Conservation (phyloP, 2,329 filamentous ascomycete genomes). For the Aspergillus brasiliensis region DNA sequence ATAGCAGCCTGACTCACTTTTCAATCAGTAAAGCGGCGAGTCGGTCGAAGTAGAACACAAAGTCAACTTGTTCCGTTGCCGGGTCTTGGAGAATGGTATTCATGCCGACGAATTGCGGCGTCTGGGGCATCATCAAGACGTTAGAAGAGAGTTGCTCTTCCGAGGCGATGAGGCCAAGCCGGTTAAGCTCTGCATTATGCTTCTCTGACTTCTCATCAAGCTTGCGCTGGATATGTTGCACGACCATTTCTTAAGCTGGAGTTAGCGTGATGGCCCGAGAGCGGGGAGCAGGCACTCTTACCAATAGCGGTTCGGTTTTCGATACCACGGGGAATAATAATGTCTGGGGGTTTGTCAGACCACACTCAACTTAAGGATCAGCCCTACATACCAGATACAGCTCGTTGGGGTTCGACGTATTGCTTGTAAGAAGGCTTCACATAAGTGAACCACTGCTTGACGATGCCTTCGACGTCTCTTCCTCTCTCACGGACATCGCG, state of each 20-base stretch:
- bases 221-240: constrained; percentile 87
- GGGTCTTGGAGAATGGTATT: constrained; percentile 87
- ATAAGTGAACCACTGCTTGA: constrained; percentile 96
- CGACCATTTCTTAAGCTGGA: constrained; percentile 71
- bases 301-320: constrained; percentile 89
- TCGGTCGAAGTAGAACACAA: constrained; percentile 96
- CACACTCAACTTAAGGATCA: neutral
- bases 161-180: constrained; percentile 67
- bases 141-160: constrained; percentile 73
- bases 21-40: constrained; percentile 84
- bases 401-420: constrained; percentile 88
- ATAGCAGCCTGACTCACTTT: constrained; percentile 40
- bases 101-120: constrained; percentile 81
- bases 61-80: constrained; percentile 79
- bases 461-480: constrained; percentile 88
- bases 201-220: constrained; percentile 81
- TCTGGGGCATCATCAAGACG: constrained; percentile 73
- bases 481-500: constrained; percentile 89
- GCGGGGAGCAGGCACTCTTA: constrained; percentile 17
- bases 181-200: constrained; percentile 77
- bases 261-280: constrained; percentile 13
- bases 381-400: constrained; percentile 67
- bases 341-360: constrained; percentile 56
- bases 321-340: constrained; percentile 92
- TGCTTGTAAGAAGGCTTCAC: constrained; percentile 97